Evolutionary conservation across 1,284 basidiomycete genomes (phyloP), one percentile per base, ranked within the genome.

Genomic region (Ustilago nuda): DNA sequence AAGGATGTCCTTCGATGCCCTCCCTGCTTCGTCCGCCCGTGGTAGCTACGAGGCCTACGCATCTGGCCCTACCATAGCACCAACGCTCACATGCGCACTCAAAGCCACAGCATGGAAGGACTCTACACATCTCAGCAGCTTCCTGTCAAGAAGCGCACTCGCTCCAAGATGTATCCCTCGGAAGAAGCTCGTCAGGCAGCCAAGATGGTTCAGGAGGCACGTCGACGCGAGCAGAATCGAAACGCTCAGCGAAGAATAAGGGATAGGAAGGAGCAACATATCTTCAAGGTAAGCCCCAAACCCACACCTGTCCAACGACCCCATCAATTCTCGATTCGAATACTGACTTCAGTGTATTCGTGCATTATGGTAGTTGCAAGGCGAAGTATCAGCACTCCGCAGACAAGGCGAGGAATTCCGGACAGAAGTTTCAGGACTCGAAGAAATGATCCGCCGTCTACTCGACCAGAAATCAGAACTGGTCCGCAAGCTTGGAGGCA

Each of bases 201-300:
- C 43, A 76, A 69, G 50, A 8, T 51, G 27, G 13, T 66, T 23
- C 66, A 77, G 37, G 71, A 70, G 43, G 63, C 56, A 2, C 63
- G 66, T 23, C 35, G 75, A 2, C 43, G 71, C 3, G 71, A 77
- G 17, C 75, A 77, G 54, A 70, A 73, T 35, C 68, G 73, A 4
- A 58, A 71, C 41, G 72, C 72, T 2, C 72, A 75, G 30, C 43
- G 72, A 8, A 36, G 72, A 4, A 23, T 75, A 13, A 55, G 72
- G 6, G 72, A 71, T 39, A 56, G 72, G 3, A 71, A 75, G 43
- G 72, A 71, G 33, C 67, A 75, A 33, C 64, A 71, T 23, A 61
- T 75, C 30, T 75, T 75, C 64, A 70, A 70, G 53, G 65, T 66
- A 33, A 56, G 64, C 17, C 19, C 45, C 11, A 11, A 17, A 41